Evolutionary conservation across 768 basidiomycete species (phyloP), one percentile per base, ranked within the genome.

Genomic region (Leccinum barrowsii): DNA sequence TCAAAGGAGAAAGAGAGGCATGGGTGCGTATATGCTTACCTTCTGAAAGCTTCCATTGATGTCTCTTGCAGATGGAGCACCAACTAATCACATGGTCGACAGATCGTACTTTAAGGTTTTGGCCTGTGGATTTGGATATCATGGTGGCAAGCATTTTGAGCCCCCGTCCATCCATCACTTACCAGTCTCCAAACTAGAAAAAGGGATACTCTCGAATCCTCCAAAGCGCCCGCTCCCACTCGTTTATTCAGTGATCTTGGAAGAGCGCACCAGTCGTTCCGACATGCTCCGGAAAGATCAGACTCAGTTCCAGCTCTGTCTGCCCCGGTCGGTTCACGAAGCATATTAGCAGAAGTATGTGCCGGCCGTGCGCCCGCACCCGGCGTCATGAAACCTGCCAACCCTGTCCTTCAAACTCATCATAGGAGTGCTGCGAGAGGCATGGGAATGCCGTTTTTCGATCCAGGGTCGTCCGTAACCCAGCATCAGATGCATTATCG

Each of bases 51-150:
- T 37, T 30, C 44, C 13, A 2, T 28, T 48, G 15, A 49, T 40
- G 19, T 35, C 46, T 56, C 49, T 34, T 12, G 57, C 64, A 74
- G 83, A 83, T 42, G 79, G 82, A 37, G 75, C 80, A 84, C 62
- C 84, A 85, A 57, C 73, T 85, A 4, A 84, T 90, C 37, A 88
- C 87, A 4, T 89, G 87, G 87, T 92, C 92, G 2, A 95, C 94
- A 70, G 96, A 98, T 67, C 83, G 92, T 17, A 94, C 91, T 0
- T 73, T 99, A 30, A 79, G 93, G 15, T 90, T 98, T 68, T 96
- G 94, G 91, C 96, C 94, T 0, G 80, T 98, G 2, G 84, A 85
- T 55, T 71, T 77, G 1, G 86, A 89, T 32, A 80, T 80, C 35
- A 84, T 90, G 77, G 80, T 87, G 79, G 92, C 84, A 62, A 42